Base-by-base conservation (phyloP, 2,329 filamentous ascomycete genomes). In the Trichophyton simii region DNA sequence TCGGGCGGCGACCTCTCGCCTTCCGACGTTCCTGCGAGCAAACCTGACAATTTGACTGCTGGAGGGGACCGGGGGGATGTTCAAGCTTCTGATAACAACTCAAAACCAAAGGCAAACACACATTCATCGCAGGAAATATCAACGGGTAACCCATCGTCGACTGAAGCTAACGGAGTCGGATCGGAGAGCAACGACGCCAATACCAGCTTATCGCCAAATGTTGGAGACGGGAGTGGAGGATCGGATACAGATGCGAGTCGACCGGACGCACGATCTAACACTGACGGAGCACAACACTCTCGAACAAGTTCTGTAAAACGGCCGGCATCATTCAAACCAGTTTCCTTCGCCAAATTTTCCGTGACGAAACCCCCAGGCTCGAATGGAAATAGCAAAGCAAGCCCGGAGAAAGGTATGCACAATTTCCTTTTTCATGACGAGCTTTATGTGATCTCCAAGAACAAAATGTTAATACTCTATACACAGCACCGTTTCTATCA, bases 301-400 rank as follows among this genome's bases (percentile, higher is more conserved):
- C 73, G 82, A 50, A 78, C 79, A 22, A 72, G 73, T 52, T 77
- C 83, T 13, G 75, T 81, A 50, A 86, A 86, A 76, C 84, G 85
- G 69, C 81, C 83, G 31, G 72, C 80, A 4, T 77, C 80, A 2
- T 86, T 86, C 74, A 86, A 85, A 71, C 83, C 83, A 31, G 82
- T 87, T 41, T 85, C 83, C 13, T 84, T 86, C 62, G 83, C 84
- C 42, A 87, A 86, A 72, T 85, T 82, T 69, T 83, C 85, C 63
- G 76, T 86, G 61, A 81, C 83, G 57, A 87, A 87, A 70, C 79
- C 83, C 25, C 79, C 82, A 7, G 75, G 76, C n/a, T 74, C 80
- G n/a, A 73, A 77, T 38, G 76, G 81, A 8, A 67, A 75, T 41
- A 71, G 78, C 44, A 83, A 83, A 69, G 66, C 73, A 38, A 65